phyloP scores from a whole-genome alignment of 2,329 filamentous ascomycete genomes.

The Alternaria brassicae region DNA sequence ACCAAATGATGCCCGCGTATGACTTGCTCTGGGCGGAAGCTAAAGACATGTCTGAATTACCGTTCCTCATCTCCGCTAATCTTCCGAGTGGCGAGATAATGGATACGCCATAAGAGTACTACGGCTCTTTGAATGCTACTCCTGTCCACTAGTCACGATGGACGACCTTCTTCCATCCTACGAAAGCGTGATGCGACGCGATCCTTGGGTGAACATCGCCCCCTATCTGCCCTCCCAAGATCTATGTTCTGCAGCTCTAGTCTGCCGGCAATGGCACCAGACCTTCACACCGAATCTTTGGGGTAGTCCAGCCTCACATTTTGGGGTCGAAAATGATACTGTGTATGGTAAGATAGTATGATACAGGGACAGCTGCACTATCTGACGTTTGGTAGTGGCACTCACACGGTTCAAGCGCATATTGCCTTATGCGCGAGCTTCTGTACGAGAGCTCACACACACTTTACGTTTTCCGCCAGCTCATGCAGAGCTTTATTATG shows the following conservation, averaged over 20 bases:
- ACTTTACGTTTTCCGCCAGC: constrained; percentile 68
- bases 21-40: background rate
- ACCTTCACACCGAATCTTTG: constrained; percentile 67
- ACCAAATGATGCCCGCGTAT: background rate
- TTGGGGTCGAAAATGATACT: constrained; percentile 65
- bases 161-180: constrained; percentile 68
- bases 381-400: constrained; percentile 54
- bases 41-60: background rate
- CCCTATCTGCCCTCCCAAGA: constrained; percentile 64
- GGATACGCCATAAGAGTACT: background rate
- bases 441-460: constrained; percentile 64
- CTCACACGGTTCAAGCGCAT: constrained; percentile 66
- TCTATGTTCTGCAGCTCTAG: constrained; percentile 63
- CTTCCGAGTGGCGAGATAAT: background rate
- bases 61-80: background rate
- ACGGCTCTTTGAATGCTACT: background rate
- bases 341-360: constrained; percentile 57
- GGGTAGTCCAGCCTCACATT: constrained; percentile 69
- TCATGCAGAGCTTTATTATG: constrained; percentile 66
- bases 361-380: background rate
- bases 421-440: constrained; percentile 60
- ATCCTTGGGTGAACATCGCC: constrained; percentile 64
- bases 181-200: constrained; percentile 61
- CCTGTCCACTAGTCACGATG: constrained; percentile 47
- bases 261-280: constrained; percentile 64